Conservation (phyloP, 495 filamentous ascomycete species). For the Penicillium fimorum region DNA sequence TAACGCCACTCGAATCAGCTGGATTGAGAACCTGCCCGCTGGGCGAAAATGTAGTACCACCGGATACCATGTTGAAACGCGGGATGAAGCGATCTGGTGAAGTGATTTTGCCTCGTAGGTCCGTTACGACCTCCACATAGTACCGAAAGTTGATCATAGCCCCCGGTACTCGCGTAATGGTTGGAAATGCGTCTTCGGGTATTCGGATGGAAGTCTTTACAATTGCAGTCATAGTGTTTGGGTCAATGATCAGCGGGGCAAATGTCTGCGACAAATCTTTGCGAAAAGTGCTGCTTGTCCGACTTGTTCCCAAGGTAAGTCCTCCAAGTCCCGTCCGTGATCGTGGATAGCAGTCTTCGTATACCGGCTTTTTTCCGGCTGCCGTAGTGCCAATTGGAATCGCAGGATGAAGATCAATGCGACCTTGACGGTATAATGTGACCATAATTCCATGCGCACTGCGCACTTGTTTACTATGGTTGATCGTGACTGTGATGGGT, state of each 20-base stretch:
- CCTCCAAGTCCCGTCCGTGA: constrained; percentile 71
- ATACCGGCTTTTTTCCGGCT: constrained; percentile 63
- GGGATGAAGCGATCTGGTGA: constrained; percentile 63
- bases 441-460: constrained; percentile 90
- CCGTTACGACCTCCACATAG: constrained; percentile 86
- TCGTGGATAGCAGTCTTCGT: constrained; percentile 81
- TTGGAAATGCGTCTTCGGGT: constrained; percentile 89
- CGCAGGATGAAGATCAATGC: constrained; percentile 82
- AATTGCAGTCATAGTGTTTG: constrained; percentile 67
- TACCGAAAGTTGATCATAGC: constrained; percentile 93
- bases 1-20: constrained; percentile 39
- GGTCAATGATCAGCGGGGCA: constrained; percentile 82
- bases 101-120: constrained; percentile 82
- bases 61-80: constrained; percentile 53
- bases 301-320: constrained; percentile 75
- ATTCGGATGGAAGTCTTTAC: constrained; percentile 80
- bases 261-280: constrained; percentile 90
- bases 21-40: constrained; percentile 49
- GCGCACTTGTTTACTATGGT: constrained; percentile 82
- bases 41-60: constrained; percentile 45
- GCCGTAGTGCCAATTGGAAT: constrained; percentile 59
- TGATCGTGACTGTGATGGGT: constrained; percentile 74
- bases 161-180: constrained; percentile 83
- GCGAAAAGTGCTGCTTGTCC: constrained; percentile 82
- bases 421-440: constrained; percentile 86